Base-by-base conservation (phyloP, 495 filamentous ascomycete species). In the Durotheca rogersii region DNA sequence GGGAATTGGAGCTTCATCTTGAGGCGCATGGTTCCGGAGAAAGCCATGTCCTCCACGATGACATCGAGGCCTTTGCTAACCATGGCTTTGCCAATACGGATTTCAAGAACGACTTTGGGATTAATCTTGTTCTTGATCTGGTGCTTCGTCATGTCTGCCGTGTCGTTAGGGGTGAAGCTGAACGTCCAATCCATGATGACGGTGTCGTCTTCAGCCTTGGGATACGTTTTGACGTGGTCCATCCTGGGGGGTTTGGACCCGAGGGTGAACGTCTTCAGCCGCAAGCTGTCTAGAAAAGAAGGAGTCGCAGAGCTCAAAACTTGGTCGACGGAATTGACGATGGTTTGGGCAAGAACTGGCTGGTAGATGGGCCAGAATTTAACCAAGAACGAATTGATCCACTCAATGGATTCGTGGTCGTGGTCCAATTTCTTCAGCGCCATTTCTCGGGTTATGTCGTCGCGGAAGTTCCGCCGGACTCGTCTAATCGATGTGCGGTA, bases 121-220 rank as follows among this genome's bases (percentile, higher is more conserved):
- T 99, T 96, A 66, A 96, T 78, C 72, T 94, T 96, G 69, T 92
- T 87, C 72, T 89, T 93, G 56, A 94, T 66, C 62, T 99, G 93
- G 34, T 86, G 83, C 15, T 83, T 74, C 4, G 93, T 99, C 77
- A 99, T 77, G 70, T 99, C 93, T 50, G 86, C 82, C 7, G 78
- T 86, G 67, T 99, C 93, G 58, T 92, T 96, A 6, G 93, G 93
- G 0, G 88, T 97, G 69, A 99, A 99, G 72, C 91, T 96, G 71
- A 99, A 97, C 58, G 95, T 91, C 93, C 93, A 99, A 64, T 99
- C 93, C 94, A 97, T 99, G 44, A 97, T 80, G 32, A 99, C 88
- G 44, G 86, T 86, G 60, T 99, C 92, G 36, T 96, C 89, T 35
- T 96, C 88, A 9, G 89, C 87, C 71, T 95, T 96, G 18, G 93